phyloP scores from a whole-genome alignment of 768 basidiomycete species.

The Xerocomellus amylosporus region DNA sequence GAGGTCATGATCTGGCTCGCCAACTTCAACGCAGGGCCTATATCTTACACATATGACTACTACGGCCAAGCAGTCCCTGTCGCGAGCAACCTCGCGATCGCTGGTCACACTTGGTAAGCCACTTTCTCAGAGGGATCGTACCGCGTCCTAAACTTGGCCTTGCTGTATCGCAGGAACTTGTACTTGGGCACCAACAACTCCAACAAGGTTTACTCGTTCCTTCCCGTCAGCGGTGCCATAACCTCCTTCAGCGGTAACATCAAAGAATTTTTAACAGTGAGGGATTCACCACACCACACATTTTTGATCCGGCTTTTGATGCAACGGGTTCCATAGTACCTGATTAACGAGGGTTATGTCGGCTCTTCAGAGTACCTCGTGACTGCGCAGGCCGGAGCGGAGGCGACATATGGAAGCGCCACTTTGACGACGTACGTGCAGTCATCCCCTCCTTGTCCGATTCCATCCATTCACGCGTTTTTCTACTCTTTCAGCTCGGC shows the following conservation, averaged over 20 bases:
- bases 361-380: slow-evolving; percentile 53
- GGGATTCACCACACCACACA: not conserved
- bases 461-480: not conserved
- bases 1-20: slow-evolving; percentile 70
- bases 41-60: slow-evolving; percentile 46
- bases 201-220: slow-evolving; percentile 53
- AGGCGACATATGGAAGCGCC: slow-evolving; percentile 58
- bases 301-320: not conserved
- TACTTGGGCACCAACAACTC: slow-evolving; percentile 52
- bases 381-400: slow-evolving; percentile 61
- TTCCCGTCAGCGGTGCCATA: slow-evolving; percentile 37
- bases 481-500: slow-evolving; percentile 33
- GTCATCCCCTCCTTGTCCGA: not conserved
- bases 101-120: slow-evolving; percentile 49
- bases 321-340: slow-evolving; percentile 40
- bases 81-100: slow-evolving; percentile 40
- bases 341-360: slow-evolving; percentile 46
- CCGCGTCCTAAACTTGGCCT: not conserved
- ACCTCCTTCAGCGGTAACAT: slow-evolving; percentile 54
- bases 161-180: slow-evolving; percentile 43
- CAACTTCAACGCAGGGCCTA: slow-evolving; percentile 55
- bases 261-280: slow-evolving; percentile 49
- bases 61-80: slow-evolving; percentile 47
- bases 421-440: slow-evolving; percentile 50
- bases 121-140: not conserved